Conservation (phyloP, 1,139 yeast species). For the Debaryomyces nepalensis region DNA sequence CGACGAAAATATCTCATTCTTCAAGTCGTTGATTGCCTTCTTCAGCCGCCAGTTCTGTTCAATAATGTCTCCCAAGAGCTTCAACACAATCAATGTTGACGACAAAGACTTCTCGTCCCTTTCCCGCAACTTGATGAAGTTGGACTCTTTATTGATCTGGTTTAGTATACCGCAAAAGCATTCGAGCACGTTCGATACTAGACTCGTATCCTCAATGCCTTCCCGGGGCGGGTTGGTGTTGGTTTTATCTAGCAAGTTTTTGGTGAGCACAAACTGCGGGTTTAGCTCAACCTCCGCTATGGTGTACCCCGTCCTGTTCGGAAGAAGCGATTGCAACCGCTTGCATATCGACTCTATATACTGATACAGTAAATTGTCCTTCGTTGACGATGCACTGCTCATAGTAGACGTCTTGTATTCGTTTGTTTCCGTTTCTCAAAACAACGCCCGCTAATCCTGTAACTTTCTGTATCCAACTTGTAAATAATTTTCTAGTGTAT, state of each 20-base stretch:
- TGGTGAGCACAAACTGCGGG: slow-evolving; percentile 43
- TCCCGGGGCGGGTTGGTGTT: slow-evolving; percentile 18
- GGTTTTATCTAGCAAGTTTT: slow-evolving; percentile 30
- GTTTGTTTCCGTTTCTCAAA: background rate
- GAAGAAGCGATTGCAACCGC: slow-evolving; percentile 42
- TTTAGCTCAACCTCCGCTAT: slow-evolving; percentile 50
- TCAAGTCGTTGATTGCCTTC: slow-evolving; percentile 8
- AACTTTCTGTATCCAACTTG: background rate
- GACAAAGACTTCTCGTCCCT: slow-evolving; percentile 39
- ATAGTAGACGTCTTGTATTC: slow-evolving; percentile 2
- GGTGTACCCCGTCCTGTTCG: slow-evolving; percentile 45
- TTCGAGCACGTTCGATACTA: slow-evolving; percentile 28
- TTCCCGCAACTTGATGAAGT: slow-evolving; percentile 30
- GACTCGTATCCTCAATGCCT: slow-evolving; percentile 16
- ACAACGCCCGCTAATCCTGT: background rate
- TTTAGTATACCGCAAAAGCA: slow-evolving; percentile 32
- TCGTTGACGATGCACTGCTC: background rate
- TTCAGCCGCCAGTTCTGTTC: slow-evolving; percentile 33
- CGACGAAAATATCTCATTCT: slow-evolving; percentile 12
- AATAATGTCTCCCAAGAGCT: slow-evolving; percentile 36
- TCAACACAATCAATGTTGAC: slow-evolving; percentile 40
- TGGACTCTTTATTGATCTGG: slow-evolving; percentile 35
- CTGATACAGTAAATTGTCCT: slow-evolving; percentile 17
- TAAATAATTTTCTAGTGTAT: background rate
- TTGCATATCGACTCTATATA: slow-evolving; percentile 28